These are phyloP conservation scores for Choricystis sp. DNA, from an alignment of 139 green algal species.

Conservation along the genomic window DNA sequence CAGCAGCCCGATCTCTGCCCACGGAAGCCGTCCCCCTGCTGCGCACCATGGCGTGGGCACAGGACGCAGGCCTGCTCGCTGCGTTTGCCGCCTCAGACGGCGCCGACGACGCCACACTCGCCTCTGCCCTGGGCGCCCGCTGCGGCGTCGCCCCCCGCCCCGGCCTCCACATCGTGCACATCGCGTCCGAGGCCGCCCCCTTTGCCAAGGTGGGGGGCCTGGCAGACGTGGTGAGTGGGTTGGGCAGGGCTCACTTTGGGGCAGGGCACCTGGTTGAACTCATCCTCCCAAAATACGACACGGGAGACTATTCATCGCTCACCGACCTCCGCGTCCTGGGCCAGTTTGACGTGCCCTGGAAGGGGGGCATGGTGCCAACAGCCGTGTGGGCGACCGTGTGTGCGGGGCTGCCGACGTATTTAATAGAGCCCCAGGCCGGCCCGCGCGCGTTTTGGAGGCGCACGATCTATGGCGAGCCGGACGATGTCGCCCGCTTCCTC, in stretches of 20 bases:
- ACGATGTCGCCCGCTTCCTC: constrained; percentile 42
- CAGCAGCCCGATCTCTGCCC: not conserved
- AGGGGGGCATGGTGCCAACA: not conserved
- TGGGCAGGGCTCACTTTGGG: constrained; percentile 46
- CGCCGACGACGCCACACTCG: not conserved
- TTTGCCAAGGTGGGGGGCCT: constrained; percentile 95
- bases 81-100: not conserved
- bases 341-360: not conserved
- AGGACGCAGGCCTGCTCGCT: not conserved
- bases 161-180: constrained; percentile 67
- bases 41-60: not conserved
- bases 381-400: not conserved
- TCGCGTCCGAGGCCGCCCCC: constrained; percentile 95
- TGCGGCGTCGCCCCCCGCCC: not conserved
- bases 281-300: constrained; percentile 92
- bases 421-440: constrained; percentile 12
- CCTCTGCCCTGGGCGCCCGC: not conserved
- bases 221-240: constrained; percentile 83
- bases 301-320: constrained; percentile 59
- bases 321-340: not conserved
- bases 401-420: constrained; percentile 1
- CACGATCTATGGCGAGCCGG: constrained; percentile 41
- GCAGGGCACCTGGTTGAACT: constrained; percentile 61
- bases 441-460: constrained; percentile 34
- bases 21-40: not conserved